Percentiles rank a stretch among this genome's conserved stretches.
Evolutionary conservation across 192 early-diverging fungal genomes (phyloP).

Genomic region (Rhizophagus clarus): DNA sequence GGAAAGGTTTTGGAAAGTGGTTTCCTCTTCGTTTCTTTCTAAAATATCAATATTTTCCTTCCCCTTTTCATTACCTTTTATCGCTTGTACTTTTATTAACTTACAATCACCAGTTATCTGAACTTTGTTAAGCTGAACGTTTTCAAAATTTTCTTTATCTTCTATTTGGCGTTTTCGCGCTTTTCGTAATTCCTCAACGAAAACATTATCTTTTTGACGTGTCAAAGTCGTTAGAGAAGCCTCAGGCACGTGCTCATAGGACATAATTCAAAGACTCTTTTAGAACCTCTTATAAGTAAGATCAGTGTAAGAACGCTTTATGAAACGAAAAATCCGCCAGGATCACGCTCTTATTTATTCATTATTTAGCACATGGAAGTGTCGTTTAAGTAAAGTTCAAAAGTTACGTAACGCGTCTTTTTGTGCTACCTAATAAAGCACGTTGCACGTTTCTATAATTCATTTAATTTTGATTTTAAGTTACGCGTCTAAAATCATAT

Average conservation of each 20-base stretch:
- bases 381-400: too few species aligned
- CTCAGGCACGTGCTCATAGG: neutral
- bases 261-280: neutral
- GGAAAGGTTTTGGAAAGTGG: neutral
- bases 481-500: too few species aligned
- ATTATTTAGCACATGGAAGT: too few species aligned
- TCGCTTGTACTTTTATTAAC: neutral
- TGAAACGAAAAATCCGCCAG: too few species aligned
- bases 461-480: too few species aligned
- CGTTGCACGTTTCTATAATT: neutral
- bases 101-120: neutral
- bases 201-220: neutral
- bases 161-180: neutral
- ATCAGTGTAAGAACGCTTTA: too few species aligned
- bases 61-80: neutral
- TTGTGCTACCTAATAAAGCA: neutral
- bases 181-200: neutral
- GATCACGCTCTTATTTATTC: too few species aligned
- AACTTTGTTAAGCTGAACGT: neutral
- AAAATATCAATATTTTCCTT: neutral
- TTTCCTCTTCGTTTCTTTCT: neutral
- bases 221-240: neutral
- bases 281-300: too few species aligned
- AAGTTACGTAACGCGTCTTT: too few species aligned
- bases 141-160: neutral